These are phyloP conservation scores for Batrachochytrium dendrobatidis DNA, from an alignment of 371 early-diverging fungal genomes.

Conservation along the genomic window DNA sequence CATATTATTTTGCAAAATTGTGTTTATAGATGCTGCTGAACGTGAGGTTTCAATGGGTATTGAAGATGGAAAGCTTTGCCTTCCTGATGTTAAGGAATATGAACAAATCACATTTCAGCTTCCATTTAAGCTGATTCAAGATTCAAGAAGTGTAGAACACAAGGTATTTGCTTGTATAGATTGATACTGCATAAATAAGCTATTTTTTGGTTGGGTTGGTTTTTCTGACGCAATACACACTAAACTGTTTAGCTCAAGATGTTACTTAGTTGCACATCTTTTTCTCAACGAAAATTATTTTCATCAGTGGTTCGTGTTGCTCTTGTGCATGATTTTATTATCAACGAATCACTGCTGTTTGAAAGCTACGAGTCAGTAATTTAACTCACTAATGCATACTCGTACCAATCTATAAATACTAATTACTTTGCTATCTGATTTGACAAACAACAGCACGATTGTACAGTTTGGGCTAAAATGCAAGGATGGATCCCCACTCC, in stretches of 20 bases:
- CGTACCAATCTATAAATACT: too few species aligned
- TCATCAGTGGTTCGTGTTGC: constrained; percentile 47
- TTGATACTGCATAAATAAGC: not conserved
- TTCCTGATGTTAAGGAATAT: constrained; percentile 49
- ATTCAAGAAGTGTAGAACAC: constrained; percentile 46
- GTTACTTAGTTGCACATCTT: not conserved
- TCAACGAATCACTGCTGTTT: not conserved
- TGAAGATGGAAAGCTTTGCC: constrained; percentile 39
- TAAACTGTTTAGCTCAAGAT: not conserved
- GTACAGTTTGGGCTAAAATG: constrained; percentile 12
- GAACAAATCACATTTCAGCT: constrained; percentile 45
- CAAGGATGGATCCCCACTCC: constrained; percentile 10
- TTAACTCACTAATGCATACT: too few species aligned
- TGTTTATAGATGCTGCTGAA: constrained; percentile 5
- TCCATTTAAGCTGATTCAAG: constrained; percentile 39
- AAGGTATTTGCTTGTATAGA: constrained; percentile 29
- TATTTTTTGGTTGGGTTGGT: constrained; percentile 6
- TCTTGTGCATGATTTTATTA: constrained; percentile 44
- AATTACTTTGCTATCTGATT: too few species aligned
- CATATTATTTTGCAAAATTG: too few species aligned
- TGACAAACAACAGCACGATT: constrained; percentile 9
- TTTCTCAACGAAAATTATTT: not conserved
- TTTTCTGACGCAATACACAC: not conserved
- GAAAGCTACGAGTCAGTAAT: too few species aligned
- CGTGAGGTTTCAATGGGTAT: constrained; percentile 40